Base-by-base conservation (phyloP, 129 eudicot genomes). In the Chrysanthemum makinoi region DNA sequence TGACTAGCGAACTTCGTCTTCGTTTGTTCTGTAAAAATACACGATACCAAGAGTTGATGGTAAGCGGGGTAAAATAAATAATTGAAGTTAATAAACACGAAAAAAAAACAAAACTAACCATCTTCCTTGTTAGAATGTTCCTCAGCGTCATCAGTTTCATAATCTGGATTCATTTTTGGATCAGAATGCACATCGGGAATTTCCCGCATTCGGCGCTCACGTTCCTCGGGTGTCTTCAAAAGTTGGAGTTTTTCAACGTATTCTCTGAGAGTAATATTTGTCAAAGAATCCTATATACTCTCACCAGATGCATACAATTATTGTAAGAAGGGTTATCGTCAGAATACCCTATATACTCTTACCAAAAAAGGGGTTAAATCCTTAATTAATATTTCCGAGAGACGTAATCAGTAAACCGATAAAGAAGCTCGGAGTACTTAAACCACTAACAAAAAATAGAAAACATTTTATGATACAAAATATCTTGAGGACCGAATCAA, bases 201-300 rank as follows among this genome's bases (percentile, higher is more conserved):
- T 78, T 90, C 87, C 53, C 62, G 68, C 49, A 87, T 83, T 74
- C 96, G 83, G 44, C 96, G 97, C 64, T 82, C 89, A 69, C 93
- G 96, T 68, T 95, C 99, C 76, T 94, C 99, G 6, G 97, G 96
- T 48, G 89, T 82, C 72, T 95, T 88, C 65, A 95, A 80, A 75
- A 86, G 85, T 83, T 86, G 80, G 56, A 95, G 74, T 81, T 87
- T 86, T 80, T 90, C 84, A 56, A 86, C 81, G 72, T 83, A 83
- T 79, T 90, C 97, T 88, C 97, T 95, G 61, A 87, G 91, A 79
- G 99, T 95, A 66, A 35, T 77, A 54, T 68, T 51, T 10, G 95
- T 94, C 75, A 94, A 89, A 88, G 82, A 87, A 83, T 67, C 70
- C 69, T 51, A 64, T 54, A 78, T 10, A 50, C n/a, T 6, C 22